Conservation (phyloP, 2,329 filamentous ascomycete genomes). For the Pseudogymnoascus sp. region DNA sequence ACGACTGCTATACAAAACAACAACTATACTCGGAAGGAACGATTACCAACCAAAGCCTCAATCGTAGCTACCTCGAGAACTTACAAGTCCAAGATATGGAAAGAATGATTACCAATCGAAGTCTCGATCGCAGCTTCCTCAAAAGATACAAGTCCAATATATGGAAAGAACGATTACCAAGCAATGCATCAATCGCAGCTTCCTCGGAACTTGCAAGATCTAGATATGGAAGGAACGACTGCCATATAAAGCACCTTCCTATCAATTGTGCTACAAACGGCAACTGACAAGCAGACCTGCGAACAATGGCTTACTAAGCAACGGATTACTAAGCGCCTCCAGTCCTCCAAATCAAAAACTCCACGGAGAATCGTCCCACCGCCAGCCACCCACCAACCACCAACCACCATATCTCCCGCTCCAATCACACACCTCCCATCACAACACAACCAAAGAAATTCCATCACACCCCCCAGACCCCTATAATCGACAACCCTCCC, state of each 20-base stretch:
- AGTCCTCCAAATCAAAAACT: background rate
- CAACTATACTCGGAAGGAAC: background rate
- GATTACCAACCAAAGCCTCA: background rate
- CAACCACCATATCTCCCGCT: background rate
- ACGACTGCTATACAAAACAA: background rate
- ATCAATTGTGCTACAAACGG: background rate
- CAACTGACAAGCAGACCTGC: background rate
- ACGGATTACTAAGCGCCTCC: too few relatives aligned
- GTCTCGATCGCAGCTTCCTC: conserved; percentile 7
- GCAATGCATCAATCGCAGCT: too few relatives aligned
- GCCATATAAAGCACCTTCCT: background rate
- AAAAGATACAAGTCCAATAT: conserved; percentile 24
- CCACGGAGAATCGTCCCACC: background rate
- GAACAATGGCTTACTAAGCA: background rate
- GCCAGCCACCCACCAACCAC: background rate
- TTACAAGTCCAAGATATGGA: conserved; percentile 21
- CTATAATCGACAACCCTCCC: background rate
- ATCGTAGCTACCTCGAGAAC: conserved; percentile 11
- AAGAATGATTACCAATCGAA: too few relatives aligned
- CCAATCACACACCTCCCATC: background rate
- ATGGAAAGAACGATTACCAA: background rate
- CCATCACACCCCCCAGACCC: background rate
- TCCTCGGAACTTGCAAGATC: too few relatives aligned
- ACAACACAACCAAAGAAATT: background rate
- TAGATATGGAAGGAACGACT: background rate